Base-by-base conservation (phyloP, 768 basidiomycete species). In the Xerocomellus amylosporus region DNA sequence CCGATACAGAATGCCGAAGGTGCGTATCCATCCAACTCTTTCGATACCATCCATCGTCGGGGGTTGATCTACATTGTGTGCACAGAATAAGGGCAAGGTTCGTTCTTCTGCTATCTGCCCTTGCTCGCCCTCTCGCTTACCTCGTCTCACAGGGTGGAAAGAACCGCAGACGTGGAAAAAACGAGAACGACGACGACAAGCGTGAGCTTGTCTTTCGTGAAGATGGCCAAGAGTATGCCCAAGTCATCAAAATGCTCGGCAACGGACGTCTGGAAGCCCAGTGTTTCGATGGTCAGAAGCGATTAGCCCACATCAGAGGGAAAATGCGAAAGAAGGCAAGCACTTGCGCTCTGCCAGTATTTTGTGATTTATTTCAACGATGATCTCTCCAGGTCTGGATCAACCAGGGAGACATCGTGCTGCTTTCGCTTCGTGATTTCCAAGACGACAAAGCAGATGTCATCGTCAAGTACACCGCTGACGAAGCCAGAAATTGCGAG, bases 391-490 rank as follows among this genome's bases (percentile, higher is more conserved):
- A 98, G 95, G 94, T 98, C 67, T 98, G 96, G 96, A 98, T 98
- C 70, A 97, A 96, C 71, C 93, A 97, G 65, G 96, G 96, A 66
- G 96, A 98, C 68, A 98, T 98, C 67, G 85, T 98, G 48, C 77
- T 98, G 41, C 78, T 98, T 19, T 98, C 94, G 28, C 80, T 99
- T 46, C 91, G 97, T 59, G 97, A 98, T 47, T 99, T 98, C 84
- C 96, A 98, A 74, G 97, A 99, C 64, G 93, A 92, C 76, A 98
- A 98, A 74, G 97, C 95, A 19, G 97, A 99, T 76, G 96, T 99
- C 46, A 98, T 98, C 68, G 96, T 98, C 66, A 97, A 97, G 75
- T 99, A 98, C 73, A 97, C 95, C 2, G 85, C 94, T 36, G 95
- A 99, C 69, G 96, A 99, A 70, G 91, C 91, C 41, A 81, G 91